A percentile compares a stretch with the other conserved stretches of the same genome.
Evolutionary conservation across 2,329 filamentous ascomycete species (phyloP).

Genomic region (Apiospora malaysiana): DNA sequence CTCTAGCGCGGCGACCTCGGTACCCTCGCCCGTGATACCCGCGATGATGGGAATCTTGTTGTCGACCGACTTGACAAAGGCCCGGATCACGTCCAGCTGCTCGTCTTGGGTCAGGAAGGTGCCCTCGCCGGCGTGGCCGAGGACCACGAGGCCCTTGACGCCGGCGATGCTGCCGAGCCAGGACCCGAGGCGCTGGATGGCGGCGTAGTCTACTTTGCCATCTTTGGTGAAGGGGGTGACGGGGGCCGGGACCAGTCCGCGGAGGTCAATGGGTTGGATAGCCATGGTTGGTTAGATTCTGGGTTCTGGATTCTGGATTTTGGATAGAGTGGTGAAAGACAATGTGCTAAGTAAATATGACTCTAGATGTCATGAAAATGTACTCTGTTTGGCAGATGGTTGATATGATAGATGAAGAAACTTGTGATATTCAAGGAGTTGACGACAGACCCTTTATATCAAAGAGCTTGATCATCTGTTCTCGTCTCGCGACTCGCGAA

Average conservation of each 20-base stretch:
- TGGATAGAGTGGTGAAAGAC: constrained; percentile 11
- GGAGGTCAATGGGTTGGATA: constrained; percentile 46
- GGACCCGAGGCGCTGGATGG: constrained; percentile 57
- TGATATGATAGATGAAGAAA: background rate
- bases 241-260: constrained; percentile 55
- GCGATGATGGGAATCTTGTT: constrained; percentile 57
- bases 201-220: constrained; percentile 55
- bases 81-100: constrained; percentile 55
- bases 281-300: constrained; percentile 31
- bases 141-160: constrained; percentile 58
- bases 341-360: no score
- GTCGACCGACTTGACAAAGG: constrained; percentile 57
- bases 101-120: constrained; percentile 58
- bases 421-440: background rate
- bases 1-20: constrained; percentile 57
- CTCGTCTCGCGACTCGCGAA: background rate
- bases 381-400: background rate
- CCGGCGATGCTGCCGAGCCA: constrained; percentile 58
- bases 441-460: background rate
- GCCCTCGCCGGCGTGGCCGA: constrained; percentile 60
- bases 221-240: constrained; percentile 57
- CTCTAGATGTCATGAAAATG: background rate
- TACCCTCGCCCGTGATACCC: constrained; percentile 59
- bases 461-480: background rate
- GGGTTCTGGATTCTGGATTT: background rate